Base-by-base conservation (phyloP, 805 yeast species). In the Cyberlindnera maclurae region DNA sequence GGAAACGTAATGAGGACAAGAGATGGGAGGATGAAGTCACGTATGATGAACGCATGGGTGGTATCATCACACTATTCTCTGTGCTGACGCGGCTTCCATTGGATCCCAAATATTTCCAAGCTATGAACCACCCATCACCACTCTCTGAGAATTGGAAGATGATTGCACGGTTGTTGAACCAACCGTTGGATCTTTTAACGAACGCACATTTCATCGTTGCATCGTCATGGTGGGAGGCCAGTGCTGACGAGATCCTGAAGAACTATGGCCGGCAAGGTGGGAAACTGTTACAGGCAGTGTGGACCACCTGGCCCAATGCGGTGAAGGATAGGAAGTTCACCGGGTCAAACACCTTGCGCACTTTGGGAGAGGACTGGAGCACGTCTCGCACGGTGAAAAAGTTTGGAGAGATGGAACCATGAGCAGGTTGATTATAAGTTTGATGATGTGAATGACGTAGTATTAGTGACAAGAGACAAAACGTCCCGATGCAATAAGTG, bases 191-290 rank as follows among this genome's bases (percentile, higher is more conserved):
- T 0, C 56, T 72, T 12, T 53, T 88, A 11, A 65, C 76, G 0
- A 81, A 85, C 46, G 72, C 82, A 1, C 95, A 89, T 56, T 89
- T 70, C 54, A 67, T 77, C 0, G 73, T 82, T 2, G 70, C 79
- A 4, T 80, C 86, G 2, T 75, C 82, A 26, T 89, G 97, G 97
- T 87, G 97, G 95, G 97, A 93, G 47, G 77, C 88, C 5, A 69
- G 82, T 35, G 89, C 84, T 0, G 44, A 49, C 8, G 67, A 76
- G 31, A 74, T 90, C 40, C 38, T 69, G 7, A 52, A 54, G 9
- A 70, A 68, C 1, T 90, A 78, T 57, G 88, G 89, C 0, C 59
- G 46, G 4, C 97, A 90, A 62, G 93, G 76, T 3, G 39, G 33
- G 5, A 93, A 93, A 56, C 39, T 87, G 22, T 49, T 88, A 41